Conservation (phyloP, 345 rosid species). For the Syzygium aromaticum region DNA sequence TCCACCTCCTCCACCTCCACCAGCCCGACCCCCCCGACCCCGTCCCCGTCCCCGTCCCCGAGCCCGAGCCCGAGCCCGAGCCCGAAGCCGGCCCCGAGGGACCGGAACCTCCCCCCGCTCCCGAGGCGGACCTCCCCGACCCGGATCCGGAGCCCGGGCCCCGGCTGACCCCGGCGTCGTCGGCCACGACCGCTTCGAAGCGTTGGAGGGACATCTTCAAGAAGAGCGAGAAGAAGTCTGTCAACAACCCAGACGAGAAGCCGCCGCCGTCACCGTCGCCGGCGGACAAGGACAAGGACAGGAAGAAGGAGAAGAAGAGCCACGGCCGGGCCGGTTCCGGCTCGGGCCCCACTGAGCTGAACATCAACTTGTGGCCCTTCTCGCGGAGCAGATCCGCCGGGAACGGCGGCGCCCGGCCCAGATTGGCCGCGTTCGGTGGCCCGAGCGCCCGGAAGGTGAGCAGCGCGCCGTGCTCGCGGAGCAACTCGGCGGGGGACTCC, state of each 20-base stretch:
- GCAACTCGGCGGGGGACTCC: conserved; percentile 62
- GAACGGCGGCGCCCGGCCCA: conserved; percentile 43
- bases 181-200: conserved; percentile 34
- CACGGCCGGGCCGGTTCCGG: conserved; percentile 10
- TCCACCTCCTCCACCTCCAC: conserved; percentile 16
- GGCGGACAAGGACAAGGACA: conserved; percentile 14
- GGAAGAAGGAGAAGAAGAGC: conserved; percentile 29
- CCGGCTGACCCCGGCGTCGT: conserved; percentile 1
- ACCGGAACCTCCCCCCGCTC: not conserved
- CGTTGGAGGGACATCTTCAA: conserved; percentile 67
- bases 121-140: conserved; percentile 9
- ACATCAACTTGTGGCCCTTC: conserved; percentile 80
- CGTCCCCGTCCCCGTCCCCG: conserved; percentile 3
- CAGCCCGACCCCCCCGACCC: conserved; percentile 9
- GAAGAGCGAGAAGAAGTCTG: conserved; percentile 33
- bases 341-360: conserved; percentile 33
- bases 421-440: conserved; percentile 23
- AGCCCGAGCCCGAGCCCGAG: too few species aligned
- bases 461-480: conserved; percentile 79
- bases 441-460: conserved; percentile 41
- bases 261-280: conserved; percentile 3
- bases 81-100: not conserved
- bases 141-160: conserved; percentile 1
- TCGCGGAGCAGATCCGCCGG: conserved; percentile 83
- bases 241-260: conserved; percentile 12